These are phyloP conservation scores for Rosa lucieae DNA, from an alignment of 306 rosid genomes.

Conservation along the genomic window DNA sequence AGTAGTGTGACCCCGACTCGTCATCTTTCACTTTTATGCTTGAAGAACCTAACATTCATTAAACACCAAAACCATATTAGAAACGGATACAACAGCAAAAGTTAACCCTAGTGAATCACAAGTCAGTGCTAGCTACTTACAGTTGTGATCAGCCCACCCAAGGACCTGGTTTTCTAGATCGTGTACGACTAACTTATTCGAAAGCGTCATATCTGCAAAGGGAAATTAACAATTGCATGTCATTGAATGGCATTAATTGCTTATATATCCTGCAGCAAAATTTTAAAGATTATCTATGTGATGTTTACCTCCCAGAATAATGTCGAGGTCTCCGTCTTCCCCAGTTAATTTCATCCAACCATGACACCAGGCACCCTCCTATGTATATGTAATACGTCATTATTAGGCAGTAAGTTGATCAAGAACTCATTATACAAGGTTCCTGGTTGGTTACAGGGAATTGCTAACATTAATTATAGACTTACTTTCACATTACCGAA, in stretches of 20 bases:
- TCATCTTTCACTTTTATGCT: constrained; percentile 80
- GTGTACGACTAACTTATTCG: constrained; percentile 67
- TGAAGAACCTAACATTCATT: constrained; percentile 37
- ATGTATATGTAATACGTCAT: constrained; percentile 21
- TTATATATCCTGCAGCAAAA: background rate
- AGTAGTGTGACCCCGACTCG: constrained; percentile 49
- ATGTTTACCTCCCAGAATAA: constrained; percentile 72
- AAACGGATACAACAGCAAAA: background rate
- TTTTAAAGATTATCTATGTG: background rate
- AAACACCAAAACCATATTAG: constrained; percentile 2
- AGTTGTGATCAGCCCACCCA: constrained; percentile 77
- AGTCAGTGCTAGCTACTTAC: constrained; percentile 46
- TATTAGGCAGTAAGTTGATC: background rate
- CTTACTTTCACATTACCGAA: constrained; percentile 46
- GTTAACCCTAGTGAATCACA: background rate
- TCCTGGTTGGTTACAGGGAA: background rate
- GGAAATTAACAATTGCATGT: constrained; percentile 29
- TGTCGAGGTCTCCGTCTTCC: constrained; percentile 24
- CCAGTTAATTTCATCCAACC: constrained; percentile 62
- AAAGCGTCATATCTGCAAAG: constrained; percentile 71
- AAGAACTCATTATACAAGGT: background rate
- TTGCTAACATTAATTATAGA: constrained; percentile 17
- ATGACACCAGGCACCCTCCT: constrained; percentile 47
- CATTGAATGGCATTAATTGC: background rate
- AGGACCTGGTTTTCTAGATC: constrained; percentile 67